Evolutionary conservation across 2,329 filamentous ascomycete genomes (phyloP), one percentile per base, ranked within the genome.

Genomic region (Didymosphaeria variabile): DNA sequence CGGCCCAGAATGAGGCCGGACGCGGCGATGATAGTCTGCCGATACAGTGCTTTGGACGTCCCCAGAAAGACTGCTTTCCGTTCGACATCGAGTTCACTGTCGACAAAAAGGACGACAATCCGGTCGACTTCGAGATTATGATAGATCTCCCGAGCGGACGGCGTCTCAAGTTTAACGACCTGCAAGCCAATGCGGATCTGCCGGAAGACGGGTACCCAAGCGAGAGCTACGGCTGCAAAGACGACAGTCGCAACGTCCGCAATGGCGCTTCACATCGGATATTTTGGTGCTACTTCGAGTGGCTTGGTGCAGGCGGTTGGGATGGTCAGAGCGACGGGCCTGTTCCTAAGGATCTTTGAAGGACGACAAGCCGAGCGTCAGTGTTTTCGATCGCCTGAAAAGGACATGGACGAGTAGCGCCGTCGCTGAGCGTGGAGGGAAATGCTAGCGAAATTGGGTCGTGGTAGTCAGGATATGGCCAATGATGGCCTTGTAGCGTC

Each of bases 1-100:
- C 12, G 10, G 21, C 5, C 6, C 13, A n/a, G 15, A 21, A 31
- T n/a, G 23, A 49, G 23, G 45, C 45, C 13, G 45, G 45, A 32
- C 12, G 13, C 8, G 45, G 45, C 45, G n/a, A 17, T 12, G 12
- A 17, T 29, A n/a, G 21, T 6, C 17, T 2, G 5, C 45, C 45
- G 4, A 49, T 49, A 12, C 45, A 31, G 23, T 49, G 45, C 17
- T 9, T n/a, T 5, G 26, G 45, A 17, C 45, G 45, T 29, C 13
- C 45, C 21, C 23, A 17, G 45, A 49, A 49, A 13, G 45, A 49
- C 45, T 49, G 45, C 26, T 49, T 49, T 32, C 45, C 45, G 8
- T 49, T 49, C 12, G 15, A 29, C 15, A 49, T 49, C 5, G 5
- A 49, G 13, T 29, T 31, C 19, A 45, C 7, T 9, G 23, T 40